Evolutionary conservation across 768 basidiomycete genomes (phyloP).

Genomic region (Kwoniella pini): DNA sequence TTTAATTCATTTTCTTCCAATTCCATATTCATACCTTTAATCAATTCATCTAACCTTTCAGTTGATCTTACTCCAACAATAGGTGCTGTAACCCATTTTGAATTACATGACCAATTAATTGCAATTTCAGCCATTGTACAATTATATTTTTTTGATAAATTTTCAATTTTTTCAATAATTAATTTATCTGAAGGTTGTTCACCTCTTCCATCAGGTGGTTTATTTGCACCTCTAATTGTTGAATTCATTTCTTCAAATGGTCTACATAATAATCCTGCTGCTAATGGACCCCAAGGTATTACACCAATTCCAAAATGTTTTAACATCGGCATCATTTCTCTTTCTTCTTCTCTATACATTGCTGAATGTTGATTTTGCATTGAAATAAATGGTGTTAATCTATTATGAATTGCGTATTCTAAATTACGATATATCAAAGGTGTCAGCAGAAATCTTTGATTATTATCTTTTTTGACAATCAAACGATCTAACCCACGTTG

Average conservation of each 20-base stretch:
- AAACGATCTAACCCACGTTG: slow-evolving; percentile 45
- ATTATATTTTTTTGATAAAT: slow-evolving; percentile 61
- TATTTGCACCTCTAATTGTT: slow-evolving; percentile 12
- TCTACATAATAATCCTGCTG: slow-evolving; percentile 55
- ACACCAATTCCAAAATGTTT: slow-evolving; percentile 60
- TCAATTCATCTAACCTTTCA: slow-evolving; percentile 61
- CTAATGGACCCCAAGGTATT: slow-evolving; percentile 63
- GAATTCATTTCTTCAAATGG: slow-evolving; percentile 58
- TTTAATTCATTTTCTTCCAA: slow-evolving; percentile 64
- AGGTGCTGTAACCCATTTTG: slow-evolving; percentile 62
- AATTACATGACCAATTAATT: slow-evolving; percentile 61
- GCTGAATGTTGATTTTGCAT: slow-evolving; percentile 71
- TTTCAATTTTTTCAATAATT: slow-evolving; percentile 59
- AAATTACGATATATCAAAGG: not conserved
- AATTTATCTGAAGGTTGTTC: slow-evolving; percentile 24
- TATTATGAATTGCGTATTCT: slow-evolving; percentile 67
- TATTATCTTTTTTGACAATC: no score
- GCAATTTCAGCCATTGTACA: slow-evolving; percentile 63
- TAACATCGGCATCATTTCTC: slow-evolving; percentile 53
- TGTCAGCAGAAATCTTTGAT: no score
- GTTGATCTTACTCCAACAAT: slow-evolving; percentile 64
- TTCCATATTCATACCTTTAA: slow-evolving; percentile 60
- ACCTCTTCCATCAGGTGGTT: slow-evolving; percentile 18
- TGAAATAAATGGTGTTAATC: slow-evolving; percentile 65
- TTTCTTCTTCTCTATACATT: slow-evolving; percentile 66